phyloP scores from a whole-genome alignment of 805 yeast species.

The Ogataea trehalophila region DNA sequence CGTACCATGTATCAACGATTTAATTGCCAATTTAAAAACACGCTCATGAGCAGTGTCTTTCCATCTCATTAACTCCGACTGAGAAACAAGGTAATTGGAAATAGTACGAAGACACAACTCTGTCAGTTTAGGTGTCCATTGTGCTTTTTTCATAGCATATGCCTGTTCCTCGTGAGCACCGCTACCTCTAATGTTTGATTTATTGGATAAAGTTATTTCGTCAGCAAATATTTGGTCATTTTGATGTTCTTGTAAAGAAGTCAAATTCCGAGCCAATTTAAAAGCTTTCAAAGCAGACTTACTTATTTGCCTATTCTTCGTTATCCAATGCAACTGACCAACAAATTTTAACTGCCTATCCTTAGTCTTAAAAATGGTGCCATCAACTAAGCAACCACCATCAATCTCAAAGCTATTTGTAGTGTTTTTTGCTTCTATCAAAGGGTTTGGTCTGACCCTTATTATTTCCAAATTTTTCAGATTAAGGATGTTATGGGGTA shows the following conservation, averaged over 20 bases:
- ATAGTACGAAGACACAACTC: slow-evolving; percentile 44
- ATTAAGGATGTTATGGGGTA: slow-evolving; percentile 51
- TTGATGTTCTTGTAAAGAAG: neutral
- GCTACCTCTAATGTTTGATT: too few species aligned
- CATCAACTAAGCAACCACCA: slow-evolving; percentile 19
- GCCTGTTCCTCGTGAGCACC: too few species aligned
- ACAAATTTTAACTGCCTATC: slow-evolving; percentile 19
- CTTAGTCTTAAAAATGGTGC: neutral
- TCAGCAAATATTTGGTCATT: neutral
- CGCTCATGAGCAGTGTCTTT: slow-evolving; percentile 40
- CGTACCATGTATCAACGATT: slow-evolving; percentile 48
- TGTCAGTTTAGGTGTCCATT: slow-evolving; percentile 40
- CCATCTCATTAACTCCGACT: slow-evolving; percentile 53
- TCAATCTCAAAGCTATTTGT: slow-evolving; percentile 8
- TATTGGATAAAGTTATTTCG: too few species aligned
- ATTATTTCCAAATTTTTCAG: slow-evolving; percentile 39
- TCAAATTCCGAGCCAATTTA: slow-evolving; percentile 13
- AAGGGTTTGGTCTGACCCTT: slow-evolving; percentile 55
- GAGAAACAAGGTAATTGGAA: slow-evolving; percentile 48
- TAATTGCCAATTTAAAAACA: slow-evolving; percentile 42
- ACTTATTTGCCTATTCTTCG: slow-evolving; percentile 19
- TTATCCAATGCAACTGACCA: slow-evolving; percentile 28
- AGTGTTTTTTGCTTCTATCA: slow-evolving; percentile 22
- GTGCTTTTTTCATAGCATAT: slow-evolving; percentile 16
- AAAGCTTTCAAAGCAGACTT: slow-evolving; percentile 19